Conservation (phyloP, 768 basidiomycete species). For the Sarcomyxa edulis region DNA sequence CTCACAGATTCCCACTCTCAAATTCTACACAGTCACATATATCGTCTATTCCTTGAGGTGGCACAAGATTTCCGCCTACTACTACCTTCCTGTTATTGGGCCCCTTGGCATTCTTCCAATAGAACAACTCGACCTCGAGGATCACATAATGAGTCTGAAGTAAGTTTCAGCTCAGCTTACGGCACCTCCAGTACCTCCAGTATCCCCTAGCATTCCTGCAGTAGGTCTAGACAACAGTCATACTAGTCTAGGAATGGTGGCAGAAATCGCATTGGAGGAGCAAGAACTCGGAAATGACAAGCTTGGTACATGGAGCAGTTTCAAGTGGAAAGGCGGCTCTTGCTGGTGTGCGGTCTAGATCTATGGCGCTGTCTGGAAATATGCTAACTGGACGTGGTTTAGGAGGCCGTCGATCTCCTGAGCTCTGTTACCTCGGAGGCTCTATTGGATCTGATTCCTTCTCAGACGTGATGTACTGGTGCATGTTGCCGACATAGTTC, state of each 20-base stretch:
- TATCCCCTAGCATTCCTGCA: slow-evolving; percentile 22
- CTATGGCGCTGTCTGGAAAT: slow-evolving; percentile 45
- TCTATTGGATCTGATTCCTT: slow-evolving; percentile 12
- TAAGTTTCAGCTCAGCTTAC: slow-evolving; percentile 14
- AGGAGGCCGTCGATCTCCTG: slow-evolving; percentile 30
- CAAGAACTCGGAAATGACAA: slow-evolving; percentile 31
- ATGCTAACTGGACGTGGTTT: slow-evolving; percentile 56
- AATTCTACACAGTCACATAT: too few species aligned
- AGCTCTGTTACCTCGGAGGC: not conserved
- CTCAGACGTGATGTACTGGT: slow-evolving; percentile 61
- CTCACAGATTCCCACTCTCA: too few species aligned
- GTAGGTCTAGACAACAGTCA: slow-evolving; percentile 11
- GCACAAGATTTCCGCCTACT: too few species aligned
- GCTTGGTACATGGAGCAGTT: slow-evolving; percentile 49
- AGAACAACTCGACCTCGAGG: slow-evolving; percentile 6
- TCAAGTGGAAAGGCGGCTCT: slow-evolving; percentile 57
- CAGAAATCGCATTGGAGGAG: slow-evolving; percentile 25
- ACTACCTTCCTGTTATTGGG: too few species aligned
- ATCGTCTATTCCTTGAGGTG: too few species aligned
- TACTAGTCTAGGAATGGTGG: not conserved
- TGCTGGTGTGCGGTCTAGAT: slow-evolving; percentile 50
- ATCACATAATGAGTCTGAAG: slow-evolving; percentile 9
- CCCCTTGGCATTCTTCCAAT: slow-evolving; percentile 10
- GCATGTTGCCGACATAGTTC: slow-evolving; percentile 51
- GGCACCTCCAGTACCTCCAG: slow-evolving; percentile 21